These are phyloP conservation scores for Bassia scoparia DNA, from an alignment of 148 eudicot genomes.

Conservation along the genomic window DNA sequence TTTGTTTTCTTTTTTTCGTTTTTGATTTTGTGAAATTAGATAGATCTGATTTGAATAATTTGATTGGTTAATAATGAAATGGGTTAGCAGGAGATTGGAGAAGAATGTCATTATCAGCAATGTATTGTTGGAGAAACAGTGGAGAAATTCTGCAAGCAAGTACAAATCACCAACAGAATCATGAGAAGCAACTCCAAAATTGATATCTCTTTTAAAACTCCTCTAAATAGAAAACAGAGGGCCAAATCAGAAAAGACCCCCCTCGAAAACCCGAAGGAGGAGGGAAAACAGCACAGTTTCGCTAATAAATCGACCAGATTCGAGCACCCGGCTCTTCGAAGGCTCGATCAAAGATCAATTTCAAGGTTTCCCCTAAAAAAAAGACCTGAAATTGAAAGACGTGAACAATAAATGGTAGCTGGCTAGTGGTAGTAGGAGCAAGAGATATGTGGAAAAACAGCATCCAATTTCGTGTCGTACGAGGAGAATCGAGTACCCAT, in stretches of 20 bases:
- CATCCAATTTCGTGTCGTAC: constrained; percentile 33
- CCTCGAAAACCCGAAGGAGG: constrained; percentile 57
- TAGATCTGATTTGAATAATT: background rate
- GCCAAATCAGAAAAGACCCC: constrained; percentile 35
- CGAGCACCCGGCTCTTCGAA: no score
- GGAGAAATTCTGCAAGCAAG: constrained; percentile 71
- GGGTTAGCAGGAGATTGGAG: constrained; percentile 66
- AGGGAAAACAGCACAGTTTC: no score
- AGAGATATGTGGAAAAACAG: constrained; percentile 82
- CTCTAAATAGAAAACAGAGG: constrained; percentile 41
- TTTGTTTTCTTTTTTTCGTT: no score
- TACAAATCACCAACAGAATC: constrained; percentile 52
- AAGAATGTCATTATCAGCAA: constrained; percentile 80
- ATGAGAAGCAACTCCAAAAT: constrained; percentile 23
- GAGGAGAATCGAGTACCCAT: constrained; percentile 40
- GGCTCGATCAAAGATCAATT: no score
- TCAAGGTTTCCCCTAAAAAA: no score
- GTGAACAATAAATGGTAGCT: no score
- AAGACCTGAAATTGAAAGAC: no score
- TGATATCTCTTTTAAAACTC: constrained; percentile 86
- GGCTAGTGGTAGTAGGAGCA: no score
- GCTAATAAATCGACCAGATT: no score
- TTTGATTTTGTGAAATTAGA: background rate
- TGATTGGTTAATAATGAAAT: background rate
- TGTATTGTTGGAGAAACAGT: constrained; percentile 87